A percentile compares a stretch with the other conserved stretches of the same genome.
These are phyloP conservation scores for Moniliella sp. DNA, from an alignment of 1,284 basidiomycete species.

Conservation along the genomic window DNA sequence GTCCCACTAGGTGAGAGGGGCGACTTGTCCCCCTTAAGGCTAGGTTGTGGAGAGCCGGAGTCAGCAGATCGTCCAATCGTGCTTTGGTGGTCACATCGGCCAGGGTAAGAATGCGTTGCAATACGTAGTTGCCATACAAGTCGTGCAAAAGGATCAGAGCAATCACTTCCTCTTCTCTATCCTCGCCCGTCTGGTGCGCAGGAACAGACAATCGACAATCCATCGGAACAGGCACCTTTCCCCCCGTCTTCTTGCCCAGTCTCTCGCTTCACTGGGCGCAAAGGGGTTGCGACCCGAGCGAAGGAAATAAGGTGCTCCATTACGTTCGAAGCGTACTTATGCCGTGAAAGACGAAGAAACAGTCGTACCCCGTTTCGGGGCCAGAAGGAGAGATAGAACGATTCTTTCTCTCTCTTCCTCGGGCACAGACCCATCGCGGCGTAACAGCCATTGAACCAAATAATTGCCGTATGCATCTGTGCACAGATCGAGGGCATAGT, in stretches of 20 bases:
- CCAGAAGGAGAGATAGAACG: too few relatives aligned
- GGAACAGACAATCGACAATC: neutral
- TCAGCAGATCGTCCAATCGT: too few relatives aligned
- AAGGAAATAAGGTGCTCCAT: constrained; percentile 70
- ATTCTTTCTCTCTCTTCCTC: too few relatives aligned
- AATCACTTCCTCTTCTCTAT: neutral
- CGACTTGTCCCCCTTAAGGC: too few relatives aligned
- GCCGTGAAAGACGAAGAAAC: constrained; percentile 47
- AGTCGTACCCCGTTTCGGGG: too few relatives aligned
- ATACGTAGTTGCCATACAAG: constrained; percentile 48
- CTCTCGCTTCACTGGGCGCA: too few relatives aligned
- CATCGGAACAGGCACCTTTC: neutral
- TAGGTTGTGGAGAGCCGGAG: too few relatives aligned
- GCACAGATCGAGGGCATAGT: constrained; percentile 38
- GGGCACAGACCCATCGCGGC: too few relatives aligned
- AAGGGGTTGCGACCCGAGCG: constrained; percentile 38
- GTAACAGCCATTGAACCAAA: constrained; percentile 78
- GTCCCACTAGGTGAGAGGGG: too few relatives aligned
- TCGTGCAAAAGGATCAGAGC: constrained; percentile 56
- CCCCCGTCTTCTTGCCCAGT: too few relatives aligned
- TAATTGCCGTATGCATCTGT: constrained; percentile 48
- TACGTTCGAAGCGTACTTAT: constrained; percentile 93
- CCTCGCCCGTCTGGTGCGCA: neutral
- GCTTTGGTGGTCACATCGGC: too few relatives aligned
- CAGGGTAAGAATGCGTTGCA: constrained; percentile 28